These are phyloP conservation scores for Mycena belliarum DNA, from an alignment of 768 basidiomycete genomes.

Conservation along the genomic window DNA sequence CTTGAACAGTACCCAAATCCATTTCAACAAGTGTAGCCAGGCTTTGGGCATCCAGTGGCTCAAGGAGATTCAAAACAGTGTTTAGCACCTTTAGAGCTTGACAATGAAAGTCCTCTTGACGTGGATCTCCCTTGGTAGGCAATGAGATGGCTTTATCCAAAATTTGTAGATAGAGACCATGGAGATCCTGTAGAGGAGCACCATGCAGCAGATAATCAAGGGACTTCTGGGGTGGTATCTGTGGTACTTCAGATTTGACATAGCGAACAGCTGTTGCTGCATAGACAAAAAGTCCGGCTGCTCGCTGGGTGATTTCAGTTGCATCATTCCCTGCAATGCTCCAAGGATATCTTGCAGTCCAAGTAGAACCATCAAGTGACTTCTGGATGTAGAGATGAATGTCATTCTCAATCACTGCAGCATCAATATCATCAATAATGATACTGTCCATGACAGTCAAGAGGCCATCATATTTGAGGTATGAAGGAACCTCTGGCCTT, in stretches of 20 bases:
- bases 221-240: not conserved
- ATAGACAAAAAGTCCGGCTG: not conserved
- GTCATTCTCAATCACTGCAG: not conserved
- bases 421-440: not conserved
- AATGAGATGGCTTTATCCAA: not conserved
- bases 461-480: not conserved
- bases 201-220: not conserved
- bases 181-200: not conserved
- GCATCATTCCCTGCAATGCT: not conserved
- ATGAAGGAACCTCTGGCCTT: not conserved
- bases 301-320: not conserved
- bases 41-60: not conserved
- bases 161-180: not conserved
- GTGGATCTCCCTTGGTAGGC: not conserved
- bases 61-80: not conserved
- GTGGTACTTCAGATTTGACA: not conserved
- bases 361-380: not conserved
- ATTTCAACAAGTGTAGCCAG: not conserved
- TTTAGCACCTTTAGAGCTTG: not conserved
- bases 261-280: not conserved
- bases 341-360: not conserved
- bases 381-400: not conserved
- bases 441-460: not conserved
- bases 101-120: not conserved
- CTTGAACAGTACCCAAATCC: not conserved